phyloP scores from a whole-genome alignment of 169 alveolate genomes.

The Cryptosporidium meleagridis region DNA sequence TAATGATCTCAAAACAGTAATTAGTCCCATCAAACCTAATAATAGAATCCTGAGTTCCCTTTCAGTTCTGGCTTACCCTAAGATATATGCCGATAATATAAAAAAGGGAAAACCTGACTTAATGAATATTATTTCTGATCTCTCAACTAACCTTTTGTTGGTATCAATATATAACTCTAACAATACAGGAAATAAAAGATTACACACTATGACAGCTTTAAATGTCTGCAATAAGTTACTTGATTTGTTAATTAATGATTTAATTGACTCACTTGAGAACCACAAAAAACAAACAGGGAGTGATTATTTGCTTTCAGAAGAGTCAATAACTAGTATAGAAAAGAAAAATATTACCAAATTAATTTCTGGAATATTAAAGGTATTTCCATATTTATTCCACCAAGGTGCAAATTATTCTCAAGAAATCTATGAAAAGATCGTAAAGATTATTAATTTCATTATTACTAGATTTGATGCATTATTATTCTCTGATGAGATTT shows the following conservation, averaged over 20 bases:
- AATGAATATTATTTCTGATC: conserved; percentile 29
- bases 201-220: not conserved
- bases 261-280: not conserved
- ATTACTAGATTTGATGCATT: not conserved
- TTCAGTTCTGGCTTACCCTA: conserved; percentile 7
- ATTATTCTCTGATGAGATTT: conserved; percentile 3
- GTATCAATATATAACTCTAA: conserved; percentile 15
- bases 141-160: conserved; percentile 5
- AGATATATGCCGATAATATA: not conserved
- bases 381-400: conserved; percentile 20
- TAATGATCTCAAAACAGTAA: not conserved
- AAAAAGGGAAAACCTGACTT: not conserved
- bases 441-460: not conserved
- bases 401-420: conserved; percentile 17
- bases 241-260: not conserved
- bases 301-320: too few species aligned
- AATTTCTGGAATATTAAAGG: conserved; percentile 15
- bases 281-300: not conserved
- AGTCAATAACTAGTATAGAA: not conserved
- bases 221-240: not conserved
- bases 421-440: conserved; percentile 14
- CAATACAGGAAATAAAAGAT: not conserved
- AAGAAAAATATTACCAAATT: not conserved
- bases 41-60: conserved; percentile 1
- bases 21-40: conserved; percentile 11